phyloP scores from a whole-genome alignment of 2,329 filamentous ascomycete genomes.

The Neofusicoccum laricinum region DNA sequence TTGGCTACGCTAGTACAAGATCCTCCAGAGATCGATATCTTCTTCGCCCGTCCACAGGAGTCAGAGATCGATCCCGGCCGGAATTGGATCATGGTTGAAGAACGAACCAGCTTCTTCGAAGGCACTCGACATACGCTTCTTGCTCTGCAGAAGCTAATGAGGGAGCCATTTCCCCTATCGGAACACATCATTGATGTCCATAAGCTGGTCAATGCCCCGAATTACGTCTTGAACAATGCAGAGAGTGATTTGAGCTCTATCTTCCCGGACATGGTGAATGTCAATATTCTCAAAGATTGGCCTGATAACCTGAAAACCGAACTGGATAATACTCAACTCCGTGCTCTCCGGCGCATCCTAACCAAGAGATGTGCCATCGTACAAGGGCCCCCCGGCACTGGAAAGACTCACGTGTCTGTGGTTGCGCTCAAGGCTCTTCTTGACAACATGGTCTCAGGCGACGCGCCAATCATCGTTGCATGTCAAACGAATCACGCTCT shows the following conservation, averaged over 20 bases:
- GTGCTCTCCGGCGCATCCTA: conserved; percentile 67
- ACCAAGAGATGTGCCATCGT: conserved; percentile 71
- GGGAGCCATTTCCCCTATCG: conserved; percentile 60
- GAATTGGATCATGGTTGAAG: conserved; percentile 77
- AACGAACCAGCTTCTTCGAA: conserved; percentile 72
- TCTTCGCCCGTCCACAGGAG: conserved; percentile 62
- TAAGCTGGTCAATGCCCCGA: conserved; percentile 47
- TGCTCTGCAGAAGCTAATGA: conserved; percentile 64
- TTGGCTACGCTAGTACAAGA: conserved; percentile 61
- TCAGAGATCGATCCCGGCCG: conserved; percentile 65
- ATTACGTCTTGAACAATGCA: conserved; percentile 52
- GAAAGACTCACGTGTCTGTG: conserved; percentile 81
- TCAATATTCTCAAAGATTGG: conserved; percentile 57
- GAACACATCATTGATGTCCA: conserved; percentile 58
- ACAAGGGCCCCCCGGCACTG: conserved; percentile 77
- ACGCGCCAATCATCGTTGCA: conserved; percentile 72
- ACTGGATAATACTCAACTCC: conserved; percentile 70
- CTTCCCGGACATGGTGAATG: conserved; percentile 36
- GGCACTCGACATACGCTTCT: conserved; percentile 68
- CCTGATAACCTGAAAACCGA: conserved; percentile 43
- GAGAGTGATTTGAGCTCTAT: conserved; percentile 50
- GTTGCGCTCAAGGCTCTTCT: conserved; percentile 66
- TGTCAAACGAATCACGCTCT: conserved; percentile 90
- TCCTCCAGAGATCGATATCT: conserved; percentile 72
- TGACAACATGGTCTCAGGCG: conserved; percentile 51